Evolutionary conservation across 805 yeast species (phyloP).

Genomic region (Yamadazyma tumulicola): DNA sequence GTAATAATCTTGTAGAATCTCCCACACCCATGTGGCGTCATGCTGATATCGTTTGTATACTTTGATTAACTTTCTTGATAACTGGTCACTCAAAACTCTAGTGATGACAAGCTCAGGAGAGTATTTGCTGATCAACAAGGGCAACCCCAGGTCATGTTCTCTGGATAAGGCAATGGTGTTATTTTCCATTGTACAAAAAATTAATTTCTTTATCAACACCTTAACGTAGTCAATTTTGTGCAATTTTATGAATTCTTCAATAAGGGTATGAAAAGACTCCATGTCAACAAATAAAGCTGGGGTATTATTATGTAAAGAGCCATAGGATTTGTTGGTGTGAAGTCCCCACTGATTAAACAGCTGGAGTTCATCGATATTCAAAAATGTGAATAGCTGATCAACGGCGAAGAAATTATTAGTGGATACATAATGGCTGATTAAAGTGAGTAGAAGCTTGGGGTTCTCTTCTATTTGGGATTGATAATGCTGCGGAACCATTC

Average conservation of each 20-base stretch:
- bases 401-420: constrained; percentile 19
- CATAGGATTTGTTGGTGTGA: no score
- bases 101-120: no score
- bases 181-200: constrained; percentile 21
- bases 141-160: no score
- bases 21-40: no score
- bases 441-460: constrained; percentile 26
- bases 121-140: no score
- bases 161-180: constrained; percentile 6
- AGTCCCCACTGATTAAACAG: no score
- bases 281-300: constrained; percentile 16
- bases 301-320: no score
- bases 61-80: no score
- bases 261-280: constrained; percentile 22
- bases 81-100: no score
- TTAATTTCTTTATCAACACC: constrained; percentile 28
- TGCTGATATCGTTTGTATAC: no score
- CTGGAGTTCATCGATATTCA: constrained; percentile 23
- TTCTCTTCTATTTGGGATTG: constrained; percentile 22
- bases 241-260: constrained; percentile 26
- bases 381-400: constrained; percentile 23
- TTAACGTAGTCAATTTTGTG: constrained; percentile 28
- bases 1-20: no score
- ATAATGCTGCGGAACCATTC: constrained; percentile 19
- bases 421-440: constrained; percentile 23